Conservation (phyloP, 2,329 filamentous ascomycete genomes). For the Phyllosticta citribraziliensis region DNA sequence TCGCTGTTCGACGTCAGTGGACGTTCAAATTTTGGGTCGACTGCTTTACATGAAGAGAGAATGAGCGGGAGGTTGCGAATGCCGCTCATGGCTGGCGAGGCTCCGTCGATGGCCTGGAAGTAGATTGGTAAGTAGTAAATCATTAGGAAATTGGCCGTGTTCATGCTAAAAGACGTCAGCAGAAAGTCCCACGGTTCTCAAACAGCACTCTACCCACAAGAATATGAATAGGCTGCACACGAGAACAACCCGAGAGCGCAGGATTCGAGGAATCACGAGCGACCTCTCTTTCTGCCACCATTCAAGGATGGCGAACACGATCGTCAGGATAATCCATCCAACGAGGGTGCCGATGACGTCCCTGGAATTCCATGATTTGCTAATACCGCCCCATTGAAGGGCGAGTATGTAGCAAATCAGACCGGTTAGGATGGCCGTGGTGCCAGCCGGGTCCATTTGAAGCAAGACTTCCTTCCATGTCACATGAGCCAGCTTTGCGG, state of each 20-base stretch:
- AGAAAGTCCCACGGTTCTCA: no score
- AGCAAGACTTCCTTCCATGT: constrained; percentile 3
- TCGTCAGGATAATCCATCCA: background rate
- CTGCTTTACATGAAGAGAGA: background rate
- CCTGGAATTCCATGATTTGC: constrained; percentile 13
- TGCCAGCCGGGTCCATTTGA: constrained; percentile 22
- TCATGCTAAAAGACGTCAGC: constrained; percentile 16
- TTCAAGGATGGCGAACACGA: constrained; percentile 17
- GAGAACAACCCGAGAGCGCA: background rate
- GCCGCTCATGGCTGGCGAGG: constrained; percentile 29
- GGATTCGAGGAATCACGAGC: constrained; percentile 18
- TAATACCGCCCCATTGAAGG: constrained; percentile 26
- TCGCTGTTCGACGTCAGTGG: no score
- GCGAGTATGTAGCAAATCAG: constrained; percentile 25
- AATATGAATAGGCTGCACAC: no score
- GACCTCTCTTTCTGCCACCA: constrained; percentile 19
- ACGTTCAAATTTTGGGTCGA: background rate
- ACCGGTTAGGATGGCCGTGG: constrained; percentile 22
- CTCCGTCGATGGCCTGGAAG: constrained; percentile 36
- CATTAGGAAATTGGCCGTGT: constrained; percentile 15
- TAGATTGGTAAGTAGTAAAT: constrained; percentile 32
- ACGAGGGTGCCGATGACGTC: constrained; percentile 15
- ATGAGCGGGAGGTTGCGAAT: constrained; percentile 25
- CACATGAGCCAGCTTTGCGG: background rate
- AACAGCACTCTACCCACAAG: no score